Conservation (phyloP, 2,329 filamentous ascomycete species). For the Penicillium frequentans region DNA sequence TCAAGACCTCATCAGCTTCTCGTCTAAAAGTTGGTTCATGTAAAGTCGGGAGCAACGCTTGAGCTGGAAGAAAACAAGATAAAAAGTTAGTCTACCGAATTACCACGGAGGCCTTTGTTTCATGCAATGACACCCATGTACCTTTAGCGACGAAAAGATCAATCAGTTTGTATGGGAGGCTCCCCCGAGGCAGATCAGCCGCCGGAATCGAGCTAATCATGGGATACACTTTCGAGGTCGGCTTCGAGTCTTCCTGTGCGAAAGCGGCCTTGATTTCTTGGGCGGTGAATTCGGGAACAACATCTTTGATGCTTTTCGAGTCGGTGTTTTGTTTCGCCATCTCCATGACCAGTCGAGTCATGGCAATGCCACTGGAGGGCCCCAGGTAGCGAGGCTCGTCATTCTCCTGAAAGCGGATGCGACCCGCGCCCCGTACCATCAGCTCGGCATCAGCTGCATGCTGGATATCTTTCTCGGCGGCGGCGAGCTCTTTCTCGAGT, state of each 20-base stretch:
- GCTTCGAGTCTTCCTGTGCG: slow-evolving; percentile 63
- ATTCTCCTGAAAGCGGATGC: slow-evolving; percentile 79
- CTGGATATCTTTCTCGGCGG: slow-evolving; percentile 74
- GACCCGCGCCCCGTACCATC: slow-evolving; percentile 80
- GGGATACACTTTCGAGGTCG: slow-evolving; percentile 79
- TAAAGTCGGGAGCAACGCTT: slow-evolving; percentile 82
- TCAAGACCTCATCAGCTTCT: slow-evolving; percentile 79
- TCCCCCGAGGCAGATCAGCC: slow-evolving; percentile 68
- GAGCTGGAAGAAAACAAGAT: slow-evolving; percentile 56
- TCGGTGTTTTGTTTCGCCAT: slow-evolving; percentile 92
- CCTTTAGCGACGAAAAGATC: slow-evolving; percentile 85
- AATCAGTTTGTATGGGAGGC: slow-evolving; percentile 74
- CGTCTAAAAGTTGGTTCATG: slow-evolving; percentile 77
- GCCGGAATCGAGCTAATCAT: slow-evolving; percentile 85
- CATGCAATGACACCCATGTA: slow-evolving; percentile 39
- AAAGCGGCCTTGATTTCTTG: slow-evolving; percentile 68
- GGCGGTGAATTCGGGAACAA: slow-evolving; percentile 74
- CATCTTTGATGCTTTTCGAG: slow-evolving; percentile 85
- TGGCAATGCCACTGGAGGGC: slow-evolving; percentile 91
- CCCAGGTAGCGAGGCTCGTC: slow-evolving; percentile 91
- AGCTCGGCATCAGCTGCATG: slow-evolving; percentile 73
- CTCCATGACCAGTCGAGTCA: slow-evolving; percentile 93
- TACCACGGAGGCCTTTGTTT: neutral
- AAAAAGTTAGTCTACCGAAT: slow-evolving; percentile 22
- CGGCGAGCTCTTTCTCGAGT: slow-evolving; percentile 77